phyloP scores from a whole-genome alignment of 257 asterid species.

The Solanum ossicruentum region DNA sequence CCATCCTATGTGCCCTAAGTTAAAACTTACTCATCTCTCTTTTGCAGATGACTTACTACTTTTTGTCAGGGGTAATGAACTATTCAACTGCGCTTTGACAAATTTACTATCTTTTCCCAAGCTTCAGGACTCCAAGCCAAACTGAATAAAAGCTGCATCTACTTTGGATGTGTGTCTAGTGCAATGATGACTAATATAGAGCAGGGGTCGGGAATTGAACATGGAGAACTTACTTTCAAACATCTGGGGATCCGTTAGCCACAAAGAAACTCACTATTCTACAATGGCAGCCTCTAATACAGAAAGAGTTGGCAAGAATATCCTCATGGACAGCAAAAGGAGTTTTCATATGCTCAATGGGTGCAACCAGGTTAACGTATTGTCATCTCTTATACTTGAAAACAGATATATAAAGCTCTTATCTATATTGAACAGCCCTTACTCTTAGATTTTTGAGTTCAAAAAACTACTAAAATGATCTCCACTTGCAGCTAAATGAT shows the following conservation, averaged over 20 bases:
- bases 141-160: not conserved
- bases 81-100: not conserved
- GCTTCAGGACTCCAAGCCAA: not conserved
- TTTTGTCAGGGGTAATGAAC: not conserved
- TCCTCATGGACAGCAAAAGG: not conserved
- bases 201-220: not conserved
- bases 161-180: not conserved
- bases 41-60: not conserved
- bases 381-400: not conserved
- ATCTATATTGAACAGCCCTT: not conserved
- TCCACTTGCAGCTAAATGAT: not conserved
- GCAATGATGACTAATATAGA: not conserved
- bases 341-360: not conserved
- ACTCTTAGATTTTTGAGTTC: not conserved
- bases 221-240: not conserved
- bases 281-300: not conserved
- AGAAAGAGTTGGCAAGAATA: not conserved
- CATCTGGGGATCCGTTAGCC: not conserved
- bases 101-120: not conserved
- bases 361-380: not conserved
- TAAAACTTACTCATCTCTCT: not conserved
- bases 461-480: not conserved
- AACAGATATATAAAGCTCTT: not conserved
- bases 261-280: not conserved
- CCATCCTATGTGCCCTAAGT: not conserved